Conservation (phyloP, 306 rosid species). For the Quercus gilva region DNA sequence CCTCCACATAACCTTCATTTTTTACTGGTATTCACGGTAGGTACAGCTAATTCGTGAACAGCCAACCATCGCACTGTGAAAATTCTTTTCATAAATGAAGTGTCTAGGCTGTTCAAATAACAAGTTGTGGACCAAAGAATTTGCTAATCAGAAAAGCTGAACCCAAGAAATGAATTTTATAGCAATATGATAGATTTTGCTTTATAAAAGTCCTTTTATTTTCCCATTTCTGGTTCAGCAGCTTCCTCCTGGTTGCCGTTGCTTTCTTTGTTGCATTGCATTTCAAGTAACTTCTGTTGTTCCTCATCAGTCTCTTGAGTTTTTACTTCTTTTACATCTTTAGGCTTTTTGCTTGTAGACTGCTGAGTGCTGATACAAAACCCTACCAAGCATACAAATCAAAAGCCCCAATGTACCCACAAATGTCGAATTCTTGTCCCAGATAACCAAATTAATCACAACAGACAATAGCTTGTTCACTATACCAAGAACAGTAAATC, state of each 20-base stretch:
- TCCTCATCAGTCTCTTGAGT: conserved; percentile 48
- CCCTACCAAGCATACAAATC: conserved; percentile 75
- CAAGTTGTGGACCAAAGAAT: background rate
- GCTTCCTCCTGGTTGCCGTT: conserved; percentile 25
- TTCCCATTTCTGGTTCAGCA: conserved; percentile 34
- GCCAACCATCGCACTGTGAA: too few species aligned
- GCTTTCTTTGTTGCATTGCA: conserved; percentile 38
- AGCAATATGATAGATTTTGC: background rate
- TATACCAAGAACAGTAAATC: conserved; percentile 88
- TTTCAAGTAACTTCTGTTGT: conserved; percentile 54
- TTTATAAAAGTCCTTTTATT: conserved; percentile 13
- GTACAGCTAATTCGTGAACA: too few species aligned
- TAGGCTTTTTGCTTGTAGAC: conserved; percentile 62
- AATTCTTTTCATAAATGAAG: background rate
- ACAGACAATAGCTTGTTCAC: conserved; percentile 79
- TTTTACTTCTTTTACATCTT: conserved; percentile 39
- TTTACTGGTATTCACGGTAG: background rate
- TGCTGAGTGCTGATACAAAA: conserved; percentile 78
- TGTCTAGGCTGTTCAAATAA: background rate
- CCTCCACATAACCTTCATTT: background rate
- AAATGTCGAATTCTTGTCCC: conserved; percentile 84
- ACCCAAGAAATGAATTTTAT: background rate
- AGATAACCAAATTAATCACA: conserved; percentile 66
- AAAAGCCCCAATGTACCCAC: conserved; percentile 76
- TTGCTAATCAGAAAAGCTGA: background rate